phyloP scores from a whole-genome alignment of 345 rosid species.

The Hirschfeldia incana region DNA sequence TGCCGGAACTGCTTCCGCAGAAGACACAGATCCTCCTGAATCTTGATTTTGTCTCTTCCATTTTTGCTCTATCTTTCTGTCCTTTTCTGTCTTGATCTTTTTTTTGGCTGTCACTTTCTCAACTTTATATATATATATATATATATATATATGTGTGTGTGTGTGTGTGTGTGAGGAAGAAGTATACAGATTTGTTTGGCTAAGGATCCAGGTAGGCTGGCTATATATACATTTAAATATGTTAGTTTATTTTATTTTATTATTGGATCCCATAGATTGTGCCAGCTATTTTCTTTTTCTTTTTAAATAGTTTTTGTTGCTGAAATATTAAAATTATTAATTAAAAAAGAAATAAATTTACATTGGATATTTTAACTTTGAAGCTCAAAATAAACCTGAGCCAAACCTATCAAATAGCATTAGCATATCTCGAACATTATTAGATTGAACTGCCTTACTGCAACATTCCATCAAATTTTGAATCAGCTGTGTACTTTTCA shows the following conservation, averaged over 20 bases:
- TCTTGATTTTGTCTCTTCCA: constrained; percentile 42
- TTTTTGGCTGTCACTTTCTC: constrained; percentile 30
- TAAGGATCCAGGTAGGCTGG: constrained; percentile 28
- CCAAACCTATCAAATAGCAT: too few species aligned
- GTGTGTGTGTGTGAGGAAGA: neutral
- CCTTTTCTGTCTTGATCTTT: constrained; percentile 5
- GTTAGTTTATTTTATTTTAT: constrained; percentile 15
- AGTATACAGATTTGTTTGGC: constrained; percentile 23
- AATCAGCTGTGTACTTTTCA: neutral
- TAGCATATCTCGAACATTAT: too few species aligned
- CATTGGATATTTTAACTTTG: neutral
- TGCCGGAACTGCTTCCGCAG: constrained; percentile 43
- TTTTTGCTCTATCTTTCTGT: constrained; percentile 21
- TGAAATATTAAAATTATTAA: neutral
- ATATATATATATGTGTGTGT: neutral
- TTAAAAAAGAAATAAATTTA: neutral
- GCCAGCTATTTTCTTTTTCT: constrained; percentile 16
- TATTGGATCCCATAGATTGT: constrained; percentile 29
- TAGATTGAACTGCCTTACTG: too few species aligned
- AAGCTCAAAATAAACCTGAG: neutral
- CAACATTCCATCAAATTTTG: too few species aligned
- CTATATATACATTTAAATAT: constrained; percentile 14
- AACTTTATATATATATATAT: neutral
- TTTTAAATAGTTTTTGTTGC: neutral
- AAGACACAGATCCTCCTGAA: constrained; percentile 44